Base-by-base conservation (phyloP, 768 basidiomycete genomes). In the Epithele typhae region DNA sequence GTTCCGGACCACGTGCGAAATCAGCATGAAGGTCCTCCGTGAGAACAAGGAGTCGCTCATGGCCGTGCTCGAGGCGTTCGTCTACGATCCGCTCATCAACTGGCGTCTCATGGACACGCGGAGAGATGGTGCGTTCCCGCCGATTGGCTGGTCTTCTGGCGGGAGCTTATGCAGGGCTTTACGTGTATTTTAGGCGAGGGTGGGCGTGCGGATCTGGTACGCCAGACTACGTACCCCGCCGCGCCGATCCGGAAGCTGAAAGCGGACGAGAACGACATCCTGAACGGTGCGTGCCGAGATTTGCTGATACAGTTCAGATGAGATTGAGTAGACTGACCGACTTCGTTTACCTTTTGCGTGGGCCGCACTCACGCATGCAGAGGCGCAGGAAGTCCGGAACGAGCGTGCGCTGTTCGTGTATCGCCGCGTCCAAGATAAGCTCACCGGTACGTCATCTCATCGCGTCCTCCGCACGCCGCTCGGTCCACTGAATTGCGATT, bases 21-120 rank as follows among this genome's bases (percentile, higher is more conserved):
- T 93, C 48, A 90, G 92, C n/a, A 98, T 99, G 95, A 78, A 81
- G 45, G 96, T 99, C 5, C 69, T 98, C 46, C 86, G 96, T 24
- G 91, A 89, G 48, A 98, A 99, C 70, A 93, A 93, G 68, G 96
- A 99, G 64, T 96, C 93, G n/a, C 72, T 99, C 49, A 92, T 98
- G 90, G 96, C 96, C 5, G 95, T 99, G 17, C 74, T 99, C 23
- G 96, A 99, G 64, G 95, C 96, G 6, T 98, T 99, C 62, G 94
- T 98, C 8, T 97, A 98, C 58, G 96, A 99, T 61, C 96, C 96
- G 11, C 70, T 99, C 46, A 94, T 98, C 72, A 95, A 92, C 59
- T 99, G 94, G 93, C 81, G 93, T 57, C 71, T 96, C 52, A 87
- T 91, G 75, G 87, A 89, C 59, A 76, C 82, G 46, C 78, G 82